Base-by-base conservation (phyloP, 768 basidiomycete species). In the Mycena metata region DNA sequence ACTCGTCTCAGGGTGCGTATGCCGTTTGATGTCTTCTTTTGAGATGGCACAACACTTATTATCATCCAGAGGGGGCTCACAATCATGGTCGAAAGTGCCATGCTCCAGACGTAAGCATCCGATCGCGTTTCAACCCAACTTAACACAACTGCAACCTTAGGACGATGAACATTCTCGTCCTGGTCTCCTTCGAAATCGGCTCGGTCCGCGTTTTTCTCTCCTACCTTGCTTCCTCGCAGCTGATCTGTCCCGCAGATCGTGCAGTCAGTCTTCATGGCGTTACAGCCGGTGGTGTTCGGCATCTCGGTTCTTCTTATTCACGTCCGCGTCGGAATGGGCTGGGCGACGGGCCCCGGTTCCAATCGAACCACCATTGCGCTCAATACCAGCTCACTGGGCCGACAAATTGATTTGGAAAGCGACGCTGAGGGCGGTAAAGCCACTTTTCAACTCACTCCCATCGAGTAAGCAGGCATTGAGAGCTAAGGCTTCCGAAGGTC, bases 21-120 rank as follows among this genome's bases (percentile, higher is more conserved):
- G 63, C 33, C 9, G 21, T 47, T 33, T 45, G n/a, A n/a, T n/a
- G 10, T 13, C 1, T 3, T 12, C 21, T 19, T 41, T 24, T 11
- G 13, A 11, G 5, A 5, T 19, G n/a, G 23, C 13, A 23, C 2
- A 30, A 30, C 30, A 6, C 43, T 41, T 42, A 47, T 21, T 50
- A 15, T 36, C 16, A 30, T 5, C 13, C 55, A 64, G 64, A 56
- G 39, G 13, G 46, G 41, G 16, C 55, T 64, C 10, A 46, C 9
- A 0, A 43, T 64, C 35, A 57, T 64, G n/a, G 64, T 57, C 15
- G 64, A 64, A n/a, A 64, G 64, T 17, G 64, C 64, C 33, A 54
- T 64, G 11, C 64, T 64, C 15, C 64, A 64, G 39, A 64, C 64
- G 64, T 64, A 50, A 7, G 21, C 49, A n/a, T 50, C 2, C 1